These are phyloP conservation scores for Malania oleifera DNA, from an alignment of 164 flowering plant genomes.

Conservation along the genomic window DNA sequence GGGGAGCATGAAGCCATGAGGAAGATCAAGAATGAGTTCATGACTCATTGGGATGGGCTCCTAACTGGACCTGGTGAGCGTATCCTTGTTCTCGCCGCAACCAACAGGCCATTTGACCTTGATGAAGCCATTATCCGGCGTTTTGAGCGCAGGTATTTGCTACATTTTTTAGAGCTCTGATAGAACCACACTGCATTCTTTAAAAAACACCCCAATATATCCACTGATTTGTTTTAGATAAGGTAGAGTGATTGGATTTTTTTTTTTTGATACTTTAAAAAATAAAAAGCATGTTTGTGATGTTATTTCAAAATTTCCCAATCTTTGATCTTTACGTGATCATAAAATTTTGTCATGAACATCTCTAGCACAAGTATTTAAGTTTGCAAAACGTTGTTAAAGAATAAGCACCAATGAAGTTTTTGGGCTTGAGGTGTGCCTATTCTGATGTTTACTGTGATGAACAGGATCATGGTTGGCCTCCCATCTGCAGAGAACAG, in stretches of 20 bases:
- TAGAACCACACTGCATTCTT: no score
- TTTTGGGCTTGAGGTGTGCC: neutral
- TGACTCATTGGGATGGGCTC: conserved; percentile 98
- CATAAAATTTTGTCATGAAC: no score
- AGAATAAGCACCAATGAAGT: neutral
- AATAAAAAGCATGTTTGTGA: no score
- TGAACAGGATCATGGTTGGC: conserved; percentile 82
- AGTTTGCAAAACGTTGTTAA: no score
- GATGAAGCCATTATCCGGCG: conserved; percentile 98
- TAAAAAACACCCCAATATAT: no score
- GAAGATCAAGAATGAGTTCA: conserved; percentile 95
- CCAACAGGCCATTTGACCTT: conserved; percentile 96
- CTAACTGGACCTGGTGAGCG: conserved; percentile 71
- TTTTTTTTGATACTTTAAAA: no score
- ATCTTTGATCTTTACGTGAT: no score
- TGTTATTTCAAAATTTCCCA: no score
- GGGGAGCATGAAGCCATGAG: conserved; percentile 98
- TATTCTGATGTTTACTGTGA: conserved; percentile 1
- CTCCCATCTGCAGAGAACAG: conserved; percentile 74
- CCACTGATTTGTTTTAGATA: no score
- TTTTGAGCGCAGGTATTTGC: conserved; percentile 77
- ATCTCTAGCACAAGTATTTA: no score
- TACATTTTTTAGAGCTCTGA: no score
- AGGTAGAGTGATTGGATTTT: no score
- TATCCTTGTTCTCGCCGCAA: conserved; percentile 92